phyloP scores from a whole-genome alignment of 257 asterid genomes.

The Gentiana dahurica region DNA sequence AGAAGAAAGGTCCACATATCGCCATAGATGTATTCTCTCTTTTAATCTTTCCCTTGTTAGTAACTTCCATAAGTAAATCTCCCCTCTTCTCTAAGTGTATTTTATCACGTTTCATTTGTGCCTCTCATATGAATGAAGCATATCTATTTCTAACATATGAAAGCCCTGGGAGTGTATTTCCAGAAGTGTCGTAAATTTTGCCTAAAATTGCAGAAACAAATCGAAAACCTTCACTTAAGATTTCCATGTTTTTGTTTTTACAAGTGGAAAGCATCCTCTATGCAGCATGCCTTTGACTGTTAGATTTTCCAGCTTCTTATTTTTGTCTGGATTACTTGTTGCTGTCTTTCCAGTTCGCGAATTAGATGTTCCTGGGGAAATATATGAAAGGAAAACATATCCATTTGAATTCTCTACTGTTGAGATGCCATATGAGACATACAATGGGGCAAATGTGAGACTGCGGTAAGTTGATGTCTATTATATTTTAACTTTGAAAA shows the following conservation, averaged over 20 bases:
- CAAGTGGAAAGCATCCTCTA: neutral
- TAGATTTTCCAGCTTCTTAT: constrained; percentile 4
- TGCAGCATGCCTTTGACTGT: neutral
- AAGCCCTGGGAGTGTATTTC: no score
- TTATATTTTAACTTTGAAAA: constrained; percentile 1
- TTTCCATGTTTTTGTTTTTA: neutral
- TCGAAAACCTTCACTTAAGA: neutral
- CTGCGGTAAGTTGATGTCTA: constrained; percentile 55
- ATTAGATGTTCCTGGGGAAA: constrained; percentile 91
- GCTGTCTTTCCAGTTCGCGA: constrained; percentile 52
- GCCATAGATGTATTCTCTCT: no score
- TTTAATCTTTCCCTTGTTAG: no score
- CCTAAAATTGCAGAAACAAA: no score
- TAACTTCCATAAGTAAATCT: no score
- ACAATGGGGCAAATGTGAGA: constrained; percentile 86
- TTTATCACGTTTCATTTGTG: no score
- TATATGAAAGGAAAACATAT: constrained; percentile 83
- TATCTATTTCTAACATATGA: no score
- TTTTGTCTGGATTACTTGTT: constrained; percentile 5
- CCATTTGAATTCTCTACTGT: constrained; percentile 98
- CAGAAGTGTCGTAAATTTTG: no score
- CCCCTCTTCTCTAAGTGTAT: no score
- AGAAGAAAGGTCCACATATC: no score
- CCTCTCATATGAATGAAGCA: no score
- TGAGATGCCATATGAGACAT: constrained; percentile 97